These are phyloP conservation scores for Volvox reticuliferus DNA, from an alignment of 139 green algal species.

Conservation along the genomic window DNA sequence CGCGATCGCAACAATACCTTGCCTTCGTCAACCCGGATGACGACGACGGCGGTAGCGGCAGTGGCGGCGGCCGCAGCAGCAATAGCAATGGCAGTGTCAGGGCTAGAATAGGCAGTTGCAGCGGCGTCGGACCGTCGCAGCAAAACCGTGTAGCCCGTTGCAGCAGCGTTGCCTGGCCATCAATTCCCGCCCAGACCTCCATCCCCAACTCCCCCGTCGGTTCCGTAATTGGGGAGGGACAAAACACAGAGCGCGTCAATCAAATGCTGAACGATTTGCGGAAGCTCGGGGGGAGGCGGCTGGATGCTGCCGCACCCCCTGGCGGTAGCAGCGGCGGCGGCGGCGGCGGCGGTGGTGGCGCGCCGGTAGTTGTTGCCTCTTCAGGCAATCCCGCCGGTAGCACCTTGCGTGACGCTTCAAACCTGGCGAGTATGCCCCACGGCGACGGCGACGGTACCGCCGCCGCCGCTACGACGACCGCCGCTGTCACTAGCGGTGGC, in stretches of 20 bases:
- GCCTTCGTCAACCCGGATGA: neutral
- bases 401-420: neutral
- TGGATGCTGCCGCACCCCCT: too few relatives aligned
- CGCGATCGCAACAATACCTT: too few relatives aligned
- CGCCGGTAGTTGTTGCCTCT: too few relatives aligned
- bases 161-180: neutral
- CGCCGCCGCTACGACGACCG: too few relatives aligned
- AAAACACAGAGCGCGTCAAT: neutral
- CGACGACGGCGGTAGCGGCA: neutral
- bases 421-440: neutral
- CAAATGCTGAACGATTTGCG: neutral
- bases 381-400: too few relatives aligned
- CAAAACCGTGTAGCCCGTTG: neutral
- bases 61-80: too few relatives aligned
- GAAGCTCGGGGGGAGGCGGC: neutral
- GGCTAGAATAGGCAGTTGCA: neutral
- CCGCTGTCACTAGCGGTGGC: too few relatives aligned
- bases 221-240: too few relatives aligned
- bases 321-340: too few relatives aligned
- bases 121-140: too few relatives aligned
- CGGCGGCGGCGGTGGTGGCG: too few relatives aligned
- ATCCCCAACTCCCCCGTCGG: neutral
- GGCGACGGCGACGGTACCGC: neutral
- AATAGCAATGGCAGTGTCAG: neutral
- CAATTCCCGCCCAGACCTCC: neutral